phyloP scores from a whole-genome alignment of 257 asterid species.

The Lithospermum erythrorhizon region DNA sequence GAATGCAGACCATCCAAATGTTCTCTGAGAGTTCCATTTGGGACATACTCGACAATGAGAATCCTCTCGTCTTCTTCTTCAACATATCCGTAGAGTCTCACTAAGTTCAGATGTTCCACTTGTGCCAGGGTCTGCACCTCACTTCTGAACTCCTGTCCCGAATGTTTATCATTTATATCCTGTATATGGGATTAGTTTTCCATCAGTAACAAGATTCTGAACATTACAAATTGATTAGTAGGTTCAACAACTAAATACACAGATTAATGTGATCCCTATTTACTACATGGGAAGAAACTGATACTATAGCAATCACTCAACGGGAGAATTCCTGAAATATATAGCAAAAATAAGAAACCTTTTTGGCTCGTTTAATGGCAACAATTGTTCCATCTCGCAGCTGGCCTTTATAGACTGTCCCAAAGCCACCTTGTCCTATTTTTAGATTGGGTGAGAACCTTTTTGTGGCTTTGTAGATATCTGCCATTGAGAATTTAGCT shows the following conservation, averaged over 20 bases:
- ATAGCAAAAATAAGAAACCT: conserved; percentile 26
- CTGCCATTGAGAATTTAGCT: conserved; percentile 49
- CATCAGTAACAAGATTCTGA: neutral
- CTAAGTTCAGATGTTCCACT: conserved; percentile 80
- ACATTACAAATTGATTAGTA: neutral
- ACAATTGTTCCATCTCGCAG: conserved; percentile 69
- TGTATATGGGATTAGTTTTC: conserved; percentile 16
- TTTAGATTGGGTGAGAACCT: conserved; percentile 74
- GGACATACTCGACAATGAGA: conserved; percentile 77
- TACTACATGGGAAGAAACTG: neutral
- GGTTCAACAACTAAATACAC: neutral
- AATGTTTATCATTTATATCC: conserved; percentile 57
- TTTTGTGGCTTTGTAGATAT: conserved; percentile 64
- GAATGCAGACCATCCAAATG: conserved; percentile 78
- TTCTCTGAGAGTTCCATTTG: conserved; percentile 86
- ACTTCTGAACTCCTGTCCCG: conserved; percentile 56
- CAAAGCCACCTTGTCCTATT: conserved; percentile 97
- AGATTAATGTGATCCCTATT: too few species aligned
- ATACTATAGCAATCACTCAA: neutral
- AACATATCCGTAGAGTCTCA: conserved; percentile 66
- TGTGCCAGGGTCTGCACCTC: conserved; percentile 70
- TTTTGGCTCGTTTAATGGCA: conserved; percentile 91
- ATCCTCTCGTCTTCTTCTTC: conserved; percentile 79
- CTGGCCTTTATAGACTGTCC: conserved; percentile 78
- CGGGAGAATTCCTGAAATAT: neutral